phyloP scores from a whole-genome alignment of 1,284 basidiomycete genomes.

The Lentinula novae-zelandiae region DNA sequence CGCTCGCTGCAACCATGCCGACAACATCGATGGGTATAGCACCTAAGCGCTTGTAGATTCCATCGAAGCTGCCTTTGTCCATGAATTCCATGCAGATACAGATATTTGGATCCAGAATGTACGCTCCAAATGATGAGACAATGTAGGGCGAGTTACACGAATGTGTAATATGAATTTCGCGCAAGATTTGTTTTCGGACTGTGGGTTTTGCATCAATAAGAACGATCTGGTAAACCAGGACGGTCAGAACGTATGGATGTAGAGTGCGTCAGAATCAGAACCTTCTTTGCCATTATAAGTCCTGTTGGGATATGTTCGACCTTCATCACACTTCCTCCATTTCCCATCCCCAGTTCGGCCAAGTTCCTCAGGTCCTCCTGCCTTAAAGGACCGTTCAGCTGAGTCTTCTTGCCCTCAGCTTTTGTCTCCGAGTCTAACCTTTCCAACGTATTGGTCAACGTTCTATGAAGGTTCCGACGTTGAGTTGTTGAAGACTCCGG shows the following conservation, averaged over 20 bases:
- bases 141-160: constrained; percentile 93
- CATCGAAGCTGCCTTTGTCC: constrained; percentile 86
- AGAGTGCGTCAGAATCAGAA: constrained; percentile 23
- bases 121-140: constrained; percentile 95
- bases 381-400: constrained; percentile 67
- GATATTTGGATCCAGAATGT: constrained; percentile 93
- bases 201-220: constrained; percentile 97
- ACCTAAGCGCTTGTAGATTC: constrained; percentile 92
- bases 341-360: constrained; percentile 89
- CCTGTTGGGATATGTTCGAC: constrained; percentile 86
- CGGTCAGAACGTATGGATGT: not conserved
- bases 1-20: constrained; percentile 85
- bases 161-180: constrained; percentile 98
- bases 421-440: constrained; percentile 5
- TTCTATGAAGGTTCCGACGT: constrained; percentile 7
- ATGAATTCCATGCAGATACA: constrained; percentile 99
- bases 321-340: constrained; percentile 95
- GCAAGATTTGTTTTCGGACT: constrained; percentile 96
- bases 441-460: constrained; percentile 8
- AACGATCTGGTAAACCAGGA: constrained; percentile 65
- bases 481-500: constrained; percentile 13
- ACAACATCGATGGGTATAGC: constrained; percentile 88
- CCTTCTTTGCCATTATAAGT: constrained; percentile 94
- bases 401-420: not conserved
- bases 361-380: constrained; percentile 82